These are phyloP conservation scores for Rachicladosporium sp. DNA, from an alignment of 2,329 filamentous ascomycete species.

Conservation along the genomic window DNA sequence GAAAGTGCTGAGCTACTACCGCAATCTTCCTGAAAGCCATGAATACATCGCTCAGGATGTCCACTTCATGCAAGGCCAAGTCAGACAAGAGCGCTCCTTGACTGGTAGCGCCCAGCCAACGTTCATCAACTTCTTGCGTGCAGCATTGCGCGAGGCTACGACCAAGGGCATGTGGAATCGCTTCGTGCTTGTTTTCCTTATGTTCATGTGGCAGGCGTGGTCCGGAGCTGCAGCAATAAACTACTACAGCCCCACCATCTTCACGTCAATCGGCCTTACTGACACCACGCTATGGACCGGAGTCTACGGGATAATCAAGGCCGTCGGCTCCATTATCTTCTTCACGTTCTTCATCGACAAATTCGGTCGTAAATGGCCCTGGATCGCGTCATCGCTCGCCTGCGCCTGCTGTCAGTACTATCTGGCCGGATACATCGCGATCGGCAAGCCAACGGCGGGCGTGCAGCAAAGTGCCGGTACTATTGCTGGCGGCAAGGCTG, in stretches of 20 bases:
- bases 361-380: slow-evolving; percentile 23
- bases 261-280: slow-evolving; percentile 24
- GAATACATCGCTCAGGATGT: slow-evolving; percentile 20
- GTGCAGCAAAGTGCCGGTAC: slow-evolving; percentile 21
- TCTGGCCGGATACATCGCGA: slow-evolving; percentile 25
- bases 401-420: slow-evolving; percentile 28
- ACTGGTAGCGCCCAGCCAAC: slow-evolving; percentile 18
- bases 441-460: slow-evolving; percentile 21
- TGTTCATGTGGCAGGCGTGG: slow-evolving; percentile 26
- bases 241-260: slow-evolving; percentile 26
- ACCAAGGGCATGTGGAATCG: slow-evolving; percentile 30
- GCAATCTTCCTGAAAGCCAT: slow-evolving; percentile 11
- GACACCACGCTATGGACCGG: slow-evolving; percentile 27
- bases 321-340: slow-evolving; percentile 24
- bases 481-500: slow-evolving; percentile 26
- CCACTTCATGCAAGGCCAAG: slow-evolving; percentile 20
- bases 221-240: slow-evolving; percentile 26
- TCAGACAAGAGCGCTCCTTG: slow-evolving; percentile 20
- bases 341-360: slow-evolving; percentile 27
- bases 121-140: slow-evolving; percentile 20
- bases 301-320: slow-evolving; percentile 27
- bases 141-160: slow-evolving; percentile 19
- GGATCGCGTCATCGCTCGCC: slow-evolving; percentile 20
- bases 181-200: slow-evolving; percentile 27
- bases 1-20: slow-evolving; percentile 11